These are phyloP conservation scores for Chrysanthemum makinoi DNA, from an alignment of 129 eudicot genomes.

Conservation along the genomic window DNA sequence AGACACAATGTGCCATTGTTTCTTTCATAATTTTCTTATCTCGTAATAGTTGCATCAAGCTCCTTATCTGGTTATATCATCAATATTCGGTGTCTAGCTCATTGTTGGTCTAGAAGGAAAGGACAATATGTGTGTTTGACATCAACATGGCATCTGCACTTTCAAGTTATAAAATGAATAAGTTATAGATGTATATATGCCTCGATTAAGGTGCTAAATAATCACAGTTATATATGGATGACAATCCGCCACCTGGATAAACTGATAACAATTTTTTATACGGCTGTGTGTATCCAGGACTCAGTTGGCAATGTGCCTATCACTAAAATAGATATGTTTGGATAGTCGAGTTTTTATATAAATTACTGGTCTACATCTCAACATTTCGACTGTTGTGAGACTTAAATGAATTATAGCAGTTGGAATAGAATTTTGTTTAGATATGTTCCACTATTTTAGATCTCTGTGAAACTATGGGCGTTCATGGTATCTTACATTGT, in stretches of 20 bases:
- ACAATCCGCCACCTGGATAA: neutral
- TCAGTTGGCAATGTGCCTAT: too few relatives aligned
- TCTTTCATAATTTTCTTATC: neutral
- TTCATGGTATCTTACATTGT: neutral
- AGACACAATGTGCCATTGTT: neutral
- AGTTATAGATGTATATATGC: neutral
- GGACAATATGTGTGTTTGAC: conserved; percentile 11
- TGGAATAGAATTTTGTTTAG: neutral
- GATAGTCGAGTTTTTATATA: neutral
- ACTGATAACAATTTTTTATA: neutral
- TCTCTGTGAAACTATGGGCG: conserved; percentile 6
- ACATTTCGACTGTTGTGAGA: neutral
- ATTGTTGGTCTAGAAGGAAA: neutral
- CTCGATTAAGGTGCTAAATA: neutral
- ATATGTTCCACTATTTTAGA: neutral
- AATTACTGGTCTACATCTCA: neutral
- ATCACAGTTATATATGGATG: neutral
- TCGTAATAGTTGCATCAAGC: neutral
- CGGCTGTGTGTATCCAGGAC: too few relatives aligned
- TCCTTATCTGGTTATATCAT: conserved; percentile 7
- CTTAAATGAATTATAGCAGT: neutral
- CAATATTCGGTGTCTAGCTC: neutral
- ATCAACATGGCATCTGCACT: neutral
- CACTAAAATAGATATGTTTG: conserved; percentile 1
- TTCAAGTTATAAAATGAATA: neutral